phyloP scores from a whole-genome alignment of 2,329 filamentous ascomycete genomes.

The Alternaria infectoria region DNA sequence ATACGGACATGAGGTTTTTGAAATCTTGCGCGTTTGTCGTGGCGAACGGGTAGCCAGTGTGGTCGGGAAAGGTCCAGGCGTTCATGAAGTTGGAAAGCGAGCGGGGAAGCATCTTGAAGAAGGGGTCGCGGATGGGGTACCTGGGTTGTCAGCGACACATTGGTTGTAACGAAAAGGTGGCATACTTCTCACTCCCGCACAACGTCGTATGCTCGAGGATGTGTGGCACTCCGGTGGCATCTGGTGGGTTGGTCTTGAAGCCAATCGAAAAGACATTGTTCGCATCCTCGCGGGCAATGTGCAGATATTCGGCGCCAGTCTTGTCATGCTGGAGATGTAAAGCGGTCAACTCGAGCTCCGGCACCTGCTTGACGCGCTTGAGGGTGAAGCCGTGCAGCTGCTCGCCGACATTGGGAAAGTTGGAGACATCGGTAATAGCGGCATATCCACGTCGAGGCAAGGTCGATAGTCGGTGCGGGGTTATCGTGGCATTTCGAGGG shows the following conservation, averaged over 20 bases:
- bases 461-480: conserved; percentile 16
- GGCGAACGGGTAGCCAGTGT: conserved; percentile 97
- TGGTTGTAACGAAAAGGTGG: background rate
- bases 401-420: conserved; percentile 79
- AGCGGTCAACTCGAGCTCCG: conserved; percentile 91
- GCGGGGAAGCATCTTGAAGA: conserved; percentile 99
- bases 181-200: conserved; percentile 90
- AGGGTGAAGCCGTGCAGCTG: conserved; percentile 94
- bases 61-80: conserved; percentile 93
- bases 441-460: conserved; percentile 52
- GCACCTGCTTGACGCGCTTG: conserved; percentile 85
- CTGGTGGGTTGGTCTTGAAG: conserved; percentile 98
- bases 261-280: conserved; percentile 99
- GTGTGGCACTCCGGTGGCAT: conserved; percentile 94
- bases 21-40: conserved; percentile 96
- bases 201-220: conserved; percentile 97
- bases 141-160: conserved; percentile 52
- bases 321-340: conserved; percentile 91
- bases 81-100: conserved; percentile 99
- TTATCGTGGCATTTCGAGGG: conserved; percentile 15
- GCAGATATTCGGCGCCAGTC: conserved; percentile 93
- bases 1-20: conserved; percentile 94
- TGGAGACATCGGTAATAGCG: conserved; percentile 77
- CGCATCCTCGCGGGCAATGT: conserved; percentile 91
- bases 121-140: conserved; percentile 96